Evolutionary conservation across 2,329 filamentous ascomycete genomes (phyloP), one percentile per base, ranked within the genome.

Genomic region (Sodiomyces alkalinus): DNA sequence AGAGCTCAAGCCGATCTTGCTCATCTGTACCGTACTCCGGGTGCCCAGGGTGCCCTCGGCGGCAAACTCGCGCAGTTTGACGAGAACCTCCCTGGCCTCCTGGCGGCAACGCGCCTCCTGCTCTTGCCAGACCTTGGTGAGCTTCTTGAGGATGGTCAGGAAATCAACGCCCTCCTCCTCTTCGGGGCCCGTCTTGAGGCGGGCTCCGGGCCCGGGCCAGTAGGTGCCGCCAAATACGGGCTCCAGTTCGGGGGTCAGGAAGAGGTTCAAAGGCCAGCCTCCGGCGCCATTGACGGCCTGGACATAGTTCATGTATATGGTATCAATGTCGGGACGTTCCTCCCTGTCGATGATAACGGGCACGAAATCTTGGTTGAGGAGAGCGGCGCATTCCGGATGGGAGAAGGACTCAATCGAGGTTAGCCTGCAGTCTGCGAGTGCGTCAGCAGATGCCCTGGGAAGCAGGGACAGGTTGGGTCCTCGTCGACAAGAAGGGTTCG

Each of bases 251-350:
- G 90, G 85, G 0, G 90, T 98, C 17, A 96, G 66, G 48, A 98
- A 96, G n/a, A 93, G 76, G 46, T 94, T 96, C 35, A 96, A 58
- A 1, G 90, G 90, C 86, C 90, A 96, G 21, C 90, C 90, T 7
- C 85, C 87, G 2, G 72, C 77, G 13, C 80, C 85, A 33, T 80
- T 92, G 8, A 90, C 87, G 2, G 87, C 87, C 49, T 94, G 85
- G 22, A 93, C 78, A 51, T 93, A 98, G 57, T 93, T 93, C 83
- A 94, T 94, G 52, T 96, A 96, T 39, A 96, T 86, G 36, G 80
- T 75, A 47, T 98, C 90, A 38, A 96, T 74, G 47, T 96, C 86
- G 7, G 87, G 87, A 16, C 87, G 74, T 53, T 93, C 83, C 53
- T 98, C 90, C 34, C 86, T 74, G 52, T 98, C 90, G 44, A 96